A percentile compares a stretch with the other conserved stretches of the same genome.
phyloP scores from a whole-genome alignment of 2,329 filamentous ascomycete species.

The Dactylonectria estremocensis region DNA sequence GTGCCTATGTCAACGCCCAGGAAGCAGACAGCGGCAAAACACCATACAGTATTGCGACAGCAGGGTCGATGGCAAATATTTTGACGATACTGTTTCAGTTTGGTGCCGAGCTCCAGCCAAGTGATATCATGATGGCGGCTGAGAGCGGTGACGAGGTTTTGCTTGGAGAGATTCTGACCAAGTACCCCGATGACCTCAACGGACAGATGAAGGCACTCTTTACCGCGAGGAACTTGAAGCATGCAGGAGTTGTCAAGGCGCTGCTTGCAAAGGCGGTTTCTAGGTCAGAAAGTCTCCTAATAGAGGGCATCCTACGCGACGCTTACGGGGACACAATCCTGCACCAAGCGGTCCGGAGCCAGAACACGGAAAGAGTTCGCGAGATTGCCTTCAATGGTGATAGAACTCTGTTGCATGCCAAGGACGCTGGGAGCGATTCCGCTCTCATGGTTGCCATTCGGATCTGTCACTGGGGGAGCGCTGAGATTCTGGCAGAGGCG shows the following conservation, averaged over 20 bases:
- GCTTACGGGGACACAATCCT: neutral
- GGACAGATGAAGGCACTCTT: slow-evolving; percentile 3
- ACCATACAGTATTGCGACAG: neutral
- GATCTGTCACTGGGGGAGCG: slow-evolving; percentile 1
- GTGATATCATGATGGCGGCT: slow-evolving; percentile 1
- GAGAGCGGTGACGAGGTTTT: neutral
- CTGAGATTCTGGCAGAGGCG: neutral
- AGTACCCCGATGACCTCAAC: neutral
- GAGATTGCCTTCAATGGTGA: neutral
- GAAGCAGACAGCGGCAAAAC: neutral
- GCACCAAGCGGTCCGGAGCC: neutral
- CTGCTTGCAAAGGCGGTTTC: neutral
- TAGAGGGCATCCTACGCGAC: neutral
- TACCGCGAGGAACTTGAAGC: neutral
- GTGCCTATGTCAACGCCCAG: neutral
- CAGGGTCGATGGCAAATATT: neutral
- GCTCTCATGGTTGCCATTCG: slow-evolving; percentile 6
- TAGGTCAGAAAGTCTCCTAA: no score
- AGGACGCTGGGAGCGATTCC: neutral
- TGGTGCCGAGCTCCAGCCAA: neutral
- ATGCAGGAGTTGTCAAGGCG: neutral
- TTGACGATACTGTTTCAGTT: neutral
- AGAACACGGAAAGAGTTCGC: neutral
- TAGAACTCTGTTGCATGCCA: neutral
- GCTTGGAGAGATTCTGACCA: neutral